Conservation (phyloP, 169 alveolate genomes). For the Neospora caninum region DNA sequence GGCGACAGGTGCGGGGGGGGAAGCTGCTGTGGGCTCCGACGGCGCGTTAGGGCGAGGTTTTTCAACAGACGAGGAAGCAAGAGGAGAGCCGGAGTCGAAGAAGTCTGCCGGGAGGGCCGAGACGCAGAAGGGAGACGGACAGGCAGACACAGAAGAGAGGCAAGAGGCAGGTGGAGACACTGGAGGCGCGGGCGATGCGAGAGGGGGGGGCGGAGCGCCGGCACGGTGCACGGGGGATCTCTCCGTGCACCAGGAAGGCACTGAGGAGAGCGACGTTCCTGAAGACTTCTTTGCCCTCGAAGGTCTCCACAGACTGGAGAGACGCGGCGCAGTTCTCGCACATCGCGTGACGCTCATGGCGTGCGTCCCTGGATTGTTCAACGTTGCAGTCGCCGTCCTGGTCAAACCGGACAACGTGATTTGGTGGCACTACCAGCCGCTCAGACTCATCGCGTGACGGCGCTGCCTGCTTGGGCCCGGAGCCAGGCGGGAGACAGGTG, state of each 20-base stretch:
- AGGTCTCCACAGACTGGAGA: background rate
- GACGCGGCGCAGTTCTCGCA: constrained; percentile 42
- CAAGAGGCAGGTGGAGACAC: too few species aligned
- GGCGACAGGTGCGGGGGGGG: background rate
- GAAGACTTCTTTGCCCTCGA: background rate
- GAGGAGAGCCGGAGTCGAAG: too few species aligned
- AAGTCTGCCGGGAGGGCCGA: too few species aligned
- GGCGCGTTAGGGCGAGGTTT: too few species aligned
- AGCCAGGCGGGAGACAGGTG: background rate
- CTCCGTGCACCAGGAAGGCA: background rate
- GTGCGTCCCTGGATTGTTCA: constrained; percentile 41
- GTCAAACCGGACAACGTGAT: background rate
- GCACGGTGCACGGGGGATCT: background rate
- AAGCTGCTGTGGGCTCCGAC: too few species aligned
- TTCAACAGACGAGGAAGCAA: too few species aligned
- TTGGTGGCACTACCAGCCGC: constrained; percentile 44
- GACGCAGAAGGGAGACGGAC: too few species aligned
- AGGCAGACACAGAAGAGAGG: too few species aligned
- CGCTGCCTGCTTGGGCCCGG: background rate
- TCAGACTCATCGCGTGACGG: constrained; percentile 25
- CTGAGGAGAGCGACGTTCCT: background rate
- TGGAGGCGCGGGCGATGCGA: too few species aligned
- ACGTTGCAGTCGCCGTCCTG: constrained; percentile 30
- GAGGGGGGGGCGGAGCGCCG: background rate
- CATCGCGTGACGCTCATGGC: constrained; percentile 35